These are phyloP conservation scores for Hymenoscyphus infarciens DNA, from an alignment of 2,329 filamentous ascomycete genomes.

Conservation along the genomic window DNA sequence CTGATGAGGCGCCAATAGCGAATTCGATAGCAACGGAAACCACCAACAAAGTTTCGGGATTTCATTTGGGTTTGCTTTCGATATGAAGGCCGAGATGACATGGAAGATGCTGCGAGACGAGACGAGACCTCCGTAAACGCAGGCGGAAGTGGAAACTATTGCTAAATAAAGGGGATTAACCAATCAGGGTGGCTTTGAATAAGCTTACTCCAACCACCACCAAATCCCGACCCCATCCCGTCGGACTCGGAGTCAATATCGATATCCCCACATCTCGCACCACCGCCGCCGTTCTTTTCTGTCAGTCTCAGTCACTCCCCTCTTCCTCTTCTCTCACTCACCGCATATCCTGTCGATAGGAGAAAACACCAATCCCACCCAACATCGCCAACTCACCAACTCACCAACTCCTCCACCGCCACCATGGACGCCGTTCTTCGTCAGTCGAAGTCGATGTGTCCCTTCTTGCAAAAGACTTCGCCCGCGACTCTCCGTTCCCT, in stretches of 20 bases:
- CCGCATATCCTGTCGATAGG: background rate
- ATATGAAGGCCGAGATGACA: background rate
- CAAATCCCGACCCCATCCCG: background rate
- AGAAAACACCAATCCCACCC: background rate
- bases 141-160: background rate
- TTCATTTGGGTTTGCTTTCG: too few species aligned
- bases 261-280: background rate
- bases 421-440: constrained; percentile 90
- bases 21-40: too few species aligned
- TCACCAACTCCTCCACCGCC: constrained; percentile 14
- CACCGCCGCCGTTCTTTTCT: background rate
- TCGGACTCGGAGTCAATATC: background rate
- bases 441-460: constrained; percentile 95
- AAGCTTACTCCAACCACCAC: background rate
- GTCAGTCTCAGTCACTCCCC: background rate
- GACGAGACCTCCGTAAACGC: background rate
- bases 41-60: too few species aligned
- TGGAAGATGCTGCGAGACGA: background rate
- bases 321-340: background rate
- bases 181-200: background rate
- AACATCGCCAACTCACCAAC: too few species aligned
- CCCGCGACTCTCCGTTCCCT: constrained; percentile 87
- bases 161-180: background rate
- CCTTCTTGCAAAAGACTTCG: constrained; percentile 92
- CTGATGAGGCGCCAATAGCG: too few species aligned